Evolutionary conservation across 129 eudicot species (phyloP), one percentile per base, ranked within the genome.

Genomic region (Ambrosia trifida): DNA sequence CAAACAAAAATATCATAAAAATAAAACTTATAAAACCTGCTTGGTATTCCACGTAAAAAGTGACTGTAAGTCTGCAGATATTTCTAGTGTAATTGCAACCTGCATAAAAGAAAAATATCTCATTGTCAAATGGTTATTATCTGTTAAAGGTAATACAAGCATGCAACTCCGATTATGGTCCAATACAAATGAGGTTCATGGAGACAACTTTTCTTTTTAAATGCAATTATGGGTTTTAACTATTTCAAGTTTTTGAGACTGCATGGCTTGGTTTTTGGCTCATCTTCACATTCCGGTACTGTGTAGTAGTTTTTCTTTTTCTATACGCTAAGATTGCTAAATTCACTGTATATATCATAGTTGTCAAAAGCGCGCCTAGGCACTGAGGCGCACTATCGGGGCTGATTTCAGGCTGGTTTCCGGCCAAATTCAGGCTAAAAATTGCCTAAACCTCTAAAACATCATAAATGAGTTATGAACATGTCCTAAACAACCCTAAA

Each of bases 21-120:
- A 68, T 54, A 24, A 11, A 61, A 43, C 0, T 11, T 40, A 40
- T 53, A 67, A 47, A 44, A 92, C 98, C 97, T 94, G 97, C 79
- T 90, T 95, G 53, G 97, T 95, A 68, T 95, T 95, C 99, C 99
- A 95, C 6, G 97, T 95, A 60, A 95, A 95, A 72, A 95, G 73
- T 66, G 99, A 85, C 76, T 86, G 82, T 54, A 95, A 81, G 72
- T 95, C 83, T 9, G 97, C 99, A 47, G 96, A 82, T 60, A 95
- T 77, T 69, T 95, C 88, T 72, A 95, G 54, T 5, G 89, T 84
- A 81, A 95, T 12, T 79, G 86, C 86, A 65, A 90, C 97, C 99
- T 95, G 94, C 67, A 62, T n/a, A 62, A 62, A 35, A 7, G 47
- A 46, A 62, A 62, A 12, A 33, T 33, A 33, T 35, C 28, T 45